Evolutionary conservation across 2,329 filamentous ascomycete species (phyloP).

Genomic region (Hawksworthiomyces lignivorus): DNA sequence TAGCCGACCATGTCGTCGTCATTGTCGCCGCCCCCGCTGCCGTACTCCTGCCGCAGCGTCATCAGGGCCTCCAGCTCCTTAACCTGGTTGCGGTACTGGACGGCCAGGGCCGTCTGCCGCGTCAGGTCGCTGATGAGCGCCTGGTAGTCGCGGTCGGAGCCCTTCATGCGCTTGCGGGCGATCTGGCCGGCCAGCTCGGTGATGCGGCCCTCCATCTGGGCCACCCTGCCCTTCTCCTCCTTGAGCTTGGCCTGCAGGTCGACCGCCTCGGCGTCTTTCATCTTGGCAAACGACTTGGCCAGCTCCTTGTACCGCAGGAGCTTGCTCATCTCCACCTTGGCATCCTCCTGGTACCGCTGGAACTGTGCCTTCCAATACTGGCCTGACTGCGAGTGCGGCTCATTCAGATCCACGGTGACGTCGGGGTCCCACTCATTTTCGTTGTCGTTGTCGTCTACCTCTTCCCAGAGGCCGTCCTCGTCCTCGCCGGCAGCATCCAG

Average conservation of each 20-base stretch:
- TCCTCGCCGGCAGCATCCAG: no score
- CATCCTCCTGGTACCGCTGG: slow-evolving; percentile 64
- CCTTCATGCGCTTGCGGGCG: slow-evolving; percentile 27
- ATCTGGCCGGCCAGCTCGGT: slow-evolving; percentile 54
- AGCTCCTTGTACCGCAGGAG: slow-evolving; percentile 72
- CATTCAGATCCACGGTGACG: slow-evolving; percentile 61
- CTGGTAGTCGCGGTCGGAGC: slow-evolving; percentile 35
- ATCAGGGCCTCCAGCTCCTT: slow-evolving; percentile 49
- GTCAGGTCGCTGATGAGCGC: slow-evolving; percentile 46
- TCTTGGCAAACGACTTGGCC: slow-evolving; percentile 69
- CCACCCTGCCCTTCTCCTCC: slow-evolving; percentile 59
- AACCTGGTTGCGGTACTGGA: slow-evolving; percentile 52
- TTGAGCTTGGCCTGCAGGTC: slow-evolving; percentile 58
- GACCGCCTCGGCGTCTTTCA: slow-evolving; percentile 66
- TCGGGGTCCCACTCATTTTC: slow-evolving; percentile 42
- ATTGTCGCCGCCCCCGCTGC: no score
- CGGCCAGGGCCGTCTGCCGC: slow-evolving; percentile 49
- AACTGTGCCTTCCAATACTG: slow-evolving; percentile 77
- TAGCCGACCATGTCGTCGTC: slow-evolving; percentile 22
- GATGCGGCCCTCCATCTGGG: slow-evolving; percentile 55
- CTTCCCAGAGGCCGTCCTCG: slow-evolving; percentile 45
- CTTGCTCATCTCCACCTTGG: slow-evolving; percentile 66
- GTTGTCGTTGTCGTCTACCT: slow-evolving; percentile 34
- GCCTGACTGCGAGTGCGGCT: slow-evolving; percentile 67
- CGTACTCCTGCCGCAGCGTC: slow-evolving; percentile 18